Conservation (phyloP, 2,329 filamentous ascomycete species). For the Pseudogymnoascus sp. region DNA sequence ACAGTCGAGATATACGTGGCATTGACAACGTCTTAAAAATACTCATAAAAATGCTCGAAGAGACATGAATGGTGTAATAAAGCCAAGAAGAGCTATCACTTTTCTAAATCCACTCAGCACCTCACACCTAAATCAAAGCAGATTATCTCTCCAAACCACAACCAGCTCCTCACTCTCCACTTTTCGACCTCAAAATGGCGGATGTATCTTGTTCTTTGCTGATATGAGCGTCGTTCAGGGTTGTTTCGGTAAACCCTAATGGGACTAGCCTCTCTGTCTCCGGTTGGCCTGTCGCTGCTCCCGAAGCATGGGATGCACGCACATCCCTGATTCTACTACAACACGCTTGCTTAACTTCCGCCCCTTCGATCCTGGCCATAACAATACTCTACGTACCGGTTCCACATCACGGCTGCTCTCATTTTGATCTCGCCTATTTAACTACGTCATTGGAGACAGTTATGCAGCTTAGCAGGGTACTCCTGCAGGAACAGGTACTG, state of each 20-base stretch:
- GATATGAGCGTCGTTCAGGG: background rate
- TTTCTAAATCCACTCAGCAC: background rate
- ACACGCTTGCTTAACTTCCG: too few relatives aligned
- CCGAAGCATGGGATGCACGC: background rate
- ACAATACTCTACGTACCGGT: background rate
- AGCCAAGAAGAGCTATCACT: background rate
- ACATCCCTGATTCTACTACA: background rate
- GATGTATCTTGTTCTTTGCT: background rate
- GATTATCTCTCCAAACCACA: background rate
- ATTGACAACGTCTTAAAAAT: background rate
- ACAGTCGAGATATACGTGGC: background rate
- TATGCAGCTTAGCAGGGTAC: background rate
- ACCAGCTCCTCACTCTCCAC: background rate
- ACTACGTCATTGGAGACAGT: background rate
- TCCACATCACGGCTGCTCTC: background rate
- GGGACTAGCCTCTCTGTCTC: background rate
- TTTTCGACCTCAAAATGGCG: background rate
- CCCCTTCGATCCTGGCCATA: background rate
- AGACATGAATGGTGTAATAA: background rate
- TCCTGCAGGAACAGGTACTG: background rate
- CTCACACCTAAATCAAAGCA: background rate
- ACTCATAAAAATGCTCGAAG: background rate
- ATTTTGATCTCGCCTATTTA: conserved; percentile 3
- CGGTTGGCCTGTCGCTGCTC: background rate
- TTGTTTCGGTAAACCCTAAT: background rate